Base-by-base conservation (phyloP, 2,329 filamentous ascomycete genomes). In the Epichloe brachyelytri region DNA sequence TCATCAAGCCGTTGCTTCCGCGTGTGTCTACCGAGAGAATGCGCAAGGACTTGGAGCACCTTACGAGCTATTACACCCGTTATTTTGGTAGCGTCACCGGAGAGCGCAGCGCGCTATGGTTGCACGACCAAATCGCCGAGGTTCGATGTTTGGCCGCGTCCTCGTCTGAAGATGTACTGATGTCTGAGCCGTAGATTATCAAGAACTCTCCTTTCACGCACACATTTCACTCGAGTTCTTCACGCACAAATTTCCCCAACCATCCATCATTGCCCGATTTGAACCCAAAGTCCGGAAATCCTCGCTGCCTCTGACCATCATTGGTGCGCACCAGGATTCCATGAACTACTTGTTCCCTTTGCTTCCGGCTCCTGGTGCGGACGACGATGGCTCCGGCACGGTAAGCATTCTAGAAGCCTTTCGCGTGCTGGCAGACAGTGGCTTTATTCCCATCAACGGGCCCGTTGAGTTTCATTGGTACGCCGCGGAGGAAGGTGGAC, bases 11-110 rank as follows among this genome's bases (percentile, higher is more conserved):
- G 3, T 66, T 88, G 47, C 67, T 83, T 48, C 69, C 74, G 51
- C 67, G 77, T 43, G 71, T 88, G 39, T 74, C 78, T 41, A 82
- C 80, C 63, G 66, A 74, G 50, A 79, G 82, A 54, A 85, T 88
- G 81, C 71, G 70, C 56, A 68, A 74, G 53, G 78, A 86, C 58
- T 70, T 88, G 43, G 74, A 82, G 60, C 76, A 73, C 40, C 76
- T 83, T 61, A 80, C 78, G 0, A 66, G 70, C 52, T 82, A 79
- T 67, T 77, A 81, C 60, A 82, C 78, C 1, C 70, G 79, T 36
- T 82, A 80, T 62, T 82, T 77, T 63, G 60, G 60, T 47, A 63
- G 63, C 22, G 55, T 60, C 36, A 62, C 56, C 1, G 65, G 65
- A 39, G 63, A 65, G 44, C 44, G 59, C 54, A 65, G 63, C 40